Base-by-base conservation (phyloP, 1,139 yeast species). In the Yamadazyma kanchanaburiensis region DNA sequence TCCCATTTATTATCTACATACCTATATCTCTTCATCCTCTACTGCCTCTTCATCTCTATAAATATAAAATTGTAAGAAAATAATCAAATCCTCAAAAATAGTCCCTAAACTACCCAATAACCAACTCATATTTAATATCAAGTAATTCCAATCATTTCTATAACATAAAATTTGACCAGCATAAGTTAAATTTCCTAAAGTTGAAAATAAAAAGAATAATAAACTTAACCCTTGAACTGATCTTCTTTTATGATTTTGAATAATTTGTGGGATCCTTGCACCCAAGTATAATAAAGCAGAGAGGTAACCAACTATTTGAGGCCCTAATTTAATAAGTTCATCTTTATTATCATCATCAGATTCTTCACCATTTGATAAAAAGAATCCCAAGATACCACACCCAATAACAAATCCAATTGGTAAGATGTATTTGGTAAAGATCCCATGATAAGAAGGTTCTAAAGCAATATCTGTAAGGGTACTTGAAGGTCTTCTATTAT, bases 201-300 rank as follows among this genome's bases (percentile, higher is more conserved):
- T 74, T 24, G 91, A 81, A 42, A 84, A 77, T 38, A 84, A 58
- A 59, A 84, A 83, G 57, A 84, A 84, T 32, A 84, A 66, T 40
- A 84, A 65, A 39, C 88, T 79, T 35, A 84, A 70, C 1, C 94
- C 94, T 39, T 77, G 74, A 22, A 83, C 87, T 9, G 89, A 80
- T 43, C 77, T 74, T 39, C 87, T 68, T 34, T 58, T 52, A 54
- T 81, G 73, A 55, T 84, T 84, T 50, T 80, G 87, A 38, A 78
- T 56, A 37, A 84, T 84, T 55, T 84, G 94, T 2, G 94, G 94
- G 33, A 84, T 70, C 39, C 94, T 64, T 2, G 94, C 94, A 6
- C 86, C 80, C 42, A 84, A 65, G 51, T 84, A 84, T 31, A 84
- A 62, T 2, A 64, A 42, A 0, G 94, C 94, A 3, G 88, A 78